Base-by-base conservation (phyloP, 306 rosid genomes). In the Fagus sylvatica region DNA sequence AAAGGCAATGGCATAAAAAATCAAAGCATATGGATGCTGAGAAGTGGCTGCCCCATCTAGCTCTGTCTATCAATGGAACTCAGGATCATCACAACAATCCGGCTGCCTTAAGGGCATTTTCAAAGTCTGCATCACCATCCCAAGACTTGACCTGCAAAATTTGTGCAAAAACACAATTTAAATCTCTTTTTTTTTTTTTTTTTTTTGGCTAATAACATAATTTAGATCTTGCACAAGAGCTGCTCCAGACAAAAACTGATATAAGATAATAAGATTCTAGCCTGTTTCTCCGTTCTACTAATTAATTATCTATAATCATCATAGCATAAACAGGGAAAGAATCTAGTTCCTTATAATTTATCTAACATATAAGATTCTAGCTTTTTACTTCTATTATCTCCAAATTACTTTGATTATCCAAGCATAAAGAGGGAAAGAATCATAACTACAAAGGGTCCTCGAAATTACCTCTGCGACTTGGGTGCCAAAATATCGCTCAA, bases 21-120 rank as follows among this genome's bases (percentile, higher is more conserved):
- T 57, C 13, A 57, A 57, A 11, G n/a, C 3, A 53, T 15, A 17
- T 5, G 22, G n/a, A 28, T 2, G 7, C 33, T 28, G 33, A 22
- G 33, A 9, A 36, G 22, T 57, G 37, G 5, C 33, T 11, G 36
- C 32, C 30, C 13, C 6, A 53, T 57, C 65, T 9, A 32, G 65
- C 65, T 57, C 65, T 36, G 22, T 57, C 34, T 46, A 28, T 28
- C 41, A 64, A 40, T 6, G 56, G 61, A 57, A 22, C 60, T 73
- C 49, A 61, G 37, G 61, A 32, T 71, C 81, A 77, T 74, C 48
- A 75, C 46, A 90, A 49, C 55, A 90, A 84, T 66, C 97, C 97
- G 28, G 93, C 91, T 17, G 79, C 81, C 78, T 81, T 86, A 32
- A 92, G 87, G 75, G 93, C 97, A 7, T 43, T 83, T 81, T 88